Evolutionary conservation across 805 yeast species (phyloP), one percentile per base, ranked within the genome.

Genomic region (Peterozyma xylosa): DNA sequence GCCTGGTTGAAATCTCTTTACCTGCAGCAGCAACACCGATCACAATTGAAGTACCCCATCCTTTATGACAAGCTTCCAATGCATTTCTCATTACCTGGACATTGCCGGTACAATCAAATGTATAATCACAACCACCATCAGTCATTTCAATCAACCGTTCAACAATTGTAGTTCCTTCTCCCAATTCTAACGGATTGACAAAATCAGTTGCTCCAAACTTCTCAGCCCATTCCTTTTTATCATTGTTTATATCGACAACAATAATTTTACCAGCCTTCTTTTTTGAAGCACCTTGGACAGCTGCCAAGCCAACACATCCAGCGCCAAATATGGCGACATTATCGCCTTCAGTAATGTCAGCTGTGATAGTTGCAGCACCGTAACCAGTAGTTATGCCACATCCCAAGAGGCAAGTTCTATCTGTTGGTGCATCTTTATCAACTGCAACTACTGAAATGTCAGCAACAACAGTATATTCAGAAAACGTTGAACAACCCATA

Each of bases 1-100:
- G 99, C 69, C 98, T 81, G 40, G 98, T 93, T 46, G 96, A 68
- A 51, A 95, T 90, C 70, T 93, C 98, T 68, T 89, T 75, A 53
- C 99, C 99, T 35, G 97, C 96, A 53, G 96, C 96, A 39, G 99
- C 99, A 54, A 93, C 99, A 65, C 99, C 99, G 60, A 93, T 93
- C 57, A 93, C 73, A 55, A 91, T 76, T 16, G 96, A 88, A 60
- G 82, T 80, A 67, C 99, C 99, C 97, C 99, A 93, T 52, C 99
- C 99, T 69, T 90, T 91, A 73, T 93, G 98, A 65, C 96, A 89
- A 21, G 96, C 86, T 73, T 93, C 98, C 53, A 93, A 75, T 29
- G 99, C 99, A 59, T 80, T 73, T 71, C 98, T 82, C 99, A 93
- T 93, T 41, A 93, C 98, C 38, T 77, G 66, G 49, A 82, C 90